Percentiles rank a stretch among this genome's conserved stretches.
Evolutionary conservation across 768 basidiomycete genomes (phyloP).

Genomic region (Mycena crocata): DNA sequence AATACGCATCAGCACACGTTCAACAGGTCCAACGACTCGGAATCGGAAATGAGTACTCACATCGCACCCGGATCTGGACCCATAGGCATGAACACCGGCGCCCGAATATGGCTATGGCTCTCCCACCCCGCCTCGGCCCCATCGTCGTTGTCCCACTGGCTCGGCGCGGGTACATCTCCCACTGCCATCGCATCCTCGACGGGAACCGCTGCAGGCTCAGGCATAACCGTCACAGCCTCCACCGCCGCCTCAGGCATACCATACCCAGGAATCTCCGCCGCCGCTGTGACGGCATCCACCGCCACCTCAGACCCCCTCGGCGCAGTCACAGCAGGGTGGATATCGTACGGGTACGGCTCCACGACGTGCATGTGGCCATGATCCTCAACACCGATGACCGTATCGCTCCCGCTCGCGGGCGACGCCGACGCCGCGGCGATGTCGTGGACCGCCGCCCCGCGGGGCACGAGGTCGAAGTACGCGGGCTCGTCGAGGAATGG

Average conservation of each 20-base stretch:
- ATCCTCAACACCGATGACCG: constrained; percentile 16
- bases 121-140: too few species aligned
- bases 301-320: background rate
- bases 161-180: too few species aligned
- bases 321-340: background rate
- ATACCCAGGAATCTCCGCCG: background rate
- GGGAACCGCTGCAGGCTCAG: background rate
- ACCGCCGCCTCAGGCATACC: background rate
- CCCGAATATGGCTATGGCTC: too few species aligned
- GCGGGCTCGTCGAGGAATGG: constrained; percentile 18
- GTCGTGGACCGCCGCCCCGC: background rate
- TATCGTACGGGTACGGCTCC: constrained; percentile 19
- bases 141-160: too few species aligned
- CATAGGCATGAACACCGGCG: too few species aligned
- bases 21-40: too few species aligned
- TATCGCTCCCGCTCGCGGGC: constrained; percentile 15
- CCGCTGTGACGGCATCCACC: background rate
- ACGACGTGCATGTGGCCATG: background rate
- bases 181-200: too few species aligned
- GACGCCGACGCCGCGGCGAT: constrained; percentile 11
- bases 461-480: constrained; percentile 22
- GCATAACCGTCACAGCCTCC: background rate
- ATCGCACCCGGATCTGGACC: too few species aligned
- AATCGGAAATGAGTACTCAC: too few species aligned
- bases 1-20: too few species aligned